Evolutionary conservation across 148 eudicot genomes (phyloP).

Genomic region (Amaranthus cruentus): DNA sequence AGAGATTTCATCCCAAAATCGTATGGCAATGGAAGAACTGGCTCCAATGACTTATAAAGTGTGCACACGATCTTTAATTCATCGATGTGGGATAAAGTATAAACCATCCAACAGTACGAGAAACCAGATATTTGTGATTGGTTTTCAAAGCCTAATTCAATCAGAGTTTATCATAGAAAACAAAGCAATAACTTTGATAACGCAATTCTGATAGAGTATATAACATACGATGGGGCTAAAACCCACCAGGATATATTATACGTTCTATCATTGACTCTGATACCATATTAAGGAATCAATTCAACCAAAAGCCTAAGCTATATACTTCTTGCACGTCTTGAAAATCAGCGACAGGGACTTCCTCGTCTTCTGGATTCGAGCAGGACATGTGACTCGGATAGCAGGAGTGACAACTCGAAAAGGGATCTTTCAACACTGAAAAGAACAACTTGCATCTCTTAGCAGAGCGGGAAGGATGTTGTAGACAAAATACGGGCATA

Average conservation of each 20-base stretch:
- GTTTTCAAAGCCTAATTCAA: too few relatives aligned
- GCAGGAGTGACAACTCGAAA: constrained; percentile 48
- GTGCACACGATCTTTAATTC: too few relatives aligned
- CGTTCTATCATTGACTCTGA: too few relatives aligned
- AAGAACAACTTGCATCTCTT: constrained; percentile 49
- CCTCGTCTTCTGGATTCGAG: constrained; percentile 34
- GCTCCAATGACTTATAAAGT: too few relatives aligned
- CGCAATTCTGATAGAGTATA: not conserved
- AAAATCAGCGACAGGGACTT: constrained; percentile 21
- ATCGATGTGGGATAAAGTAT: too few relatives aligned
- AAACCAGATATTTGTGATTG: too few relatives aligned
- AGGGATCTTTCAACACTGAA: constrained; percentile 45
- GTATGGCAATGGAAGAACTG: too few relatives aligned
- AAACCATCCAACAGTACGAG: too few relatives aligned
- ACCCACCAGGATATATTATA: too few relatives aligned
- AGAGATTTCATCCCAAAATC: too few relatives aligned
- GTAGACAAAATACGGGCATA: constrained; percentile 22
- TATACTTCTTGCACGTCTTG: constrained; percentile 60
- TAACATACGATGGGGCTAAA: not conserved
- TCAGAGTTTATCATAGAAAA: too few relatives aligned
- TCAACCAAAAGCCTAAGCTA: not conserved
- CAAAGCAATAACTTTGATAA: not conserved
- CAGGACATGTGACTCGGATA: constrained; percentile 27
- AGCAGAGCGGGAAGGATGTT: constrained; percentile 29
- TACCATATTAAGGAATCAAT: not conserved